Percentiles rank a stretch among this genome's conserved stretches.
Evolutionary conservation across 2,329 filamentous ascomycete species (phyloP).

Genomic region (Sphaerulina musiva): DNA sequence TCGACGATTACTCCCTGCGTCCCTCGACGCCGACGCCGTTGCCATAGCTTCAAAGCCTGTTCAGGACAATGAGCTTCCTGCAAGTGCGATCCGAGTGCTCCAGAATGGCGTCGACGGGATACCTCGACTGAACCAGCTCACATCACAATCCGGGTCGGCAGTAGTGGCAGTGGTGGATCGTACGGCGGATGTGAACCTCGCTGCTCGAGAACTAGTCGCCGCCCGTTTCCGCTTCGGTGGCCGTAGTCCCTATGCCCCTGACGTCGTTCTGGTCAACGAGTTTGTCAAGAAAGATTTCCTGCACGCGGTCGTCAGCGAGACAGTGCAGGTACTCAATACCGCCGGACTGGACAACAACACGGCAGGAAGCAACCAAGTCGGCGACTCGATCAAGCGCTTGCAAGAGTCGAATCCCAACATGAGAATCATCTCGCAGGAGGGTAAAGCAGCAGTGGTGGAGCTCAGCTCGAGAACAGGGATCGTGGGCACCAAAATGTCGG

Average conservation of each 20-base stretch:
- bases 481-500: constrained; percentile 35
- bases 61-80: constrained; percentile 24
- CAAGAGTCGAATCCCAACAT: constrained; percentile 10
- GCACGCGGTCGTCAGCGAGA: constrained; percentile 42
- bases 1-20: constrained; percentile 35
- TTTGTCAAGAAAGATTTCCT: constrained; percentile 52
- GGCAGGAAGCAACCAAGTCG: not conserved
- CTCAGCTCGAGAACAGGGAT: constrained; percentile 15
- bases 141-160: constrained; percentile 32
- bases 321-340: constrained; percentile 27
- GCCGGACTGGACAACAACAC: constrained; percentile 6
- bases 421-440: constrained; percentile 22
- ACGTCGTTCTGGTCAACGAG: constrained; percentile 59
- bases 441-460: constrained; percentile 24
- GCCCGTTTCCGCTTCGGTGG: constrained; percentile 53
- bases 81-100: constrained; percentile 30
- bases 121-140: constrained; percentile 30
- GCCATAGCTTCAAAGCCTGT: constrained; percentile 36
- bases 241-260: constrained; percentile 55
- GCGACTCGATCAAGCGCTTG: constrained; percentile 5
- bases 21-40: constrained; percentile 47
- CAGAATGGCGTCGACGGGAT: constrained; percentile 27
- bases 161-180: constrained; percentile 56
- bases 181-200: constrained; percentile 48
- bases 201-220: constrained; percentile 48